phyloP scores from a whole-genome alignment of 305 asterid species.

The Stenogyne calaminthoides region DNA sequence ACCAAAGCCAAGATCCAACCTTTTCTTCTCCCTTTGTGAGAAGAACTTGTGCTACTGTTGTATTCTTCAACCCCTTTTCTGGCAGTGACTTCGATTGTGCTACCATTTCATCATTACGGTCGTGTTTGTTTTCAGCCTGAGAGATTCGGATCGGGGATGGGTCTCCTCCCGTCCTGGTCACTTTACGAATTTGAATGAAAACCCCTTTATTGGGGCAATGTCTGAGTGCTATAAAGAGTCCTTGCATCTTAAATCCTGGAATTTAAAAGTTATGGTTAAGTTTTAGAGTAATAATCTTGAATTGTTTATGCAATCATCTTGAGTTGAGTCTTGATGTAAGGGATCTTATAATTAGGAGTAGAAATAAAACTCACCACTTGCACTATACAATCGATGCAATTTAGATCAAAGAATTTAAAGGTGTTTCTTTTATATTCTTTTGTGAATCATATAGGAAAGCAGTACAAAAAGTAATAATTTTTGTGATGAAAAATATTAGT shows the following conservation, averaged over 20 bases:
- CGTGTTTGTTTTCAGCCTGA: too few relatives aligned
- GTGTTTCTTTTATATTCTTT: too few relatives aligned
- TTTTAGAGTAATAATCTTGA: neutral
- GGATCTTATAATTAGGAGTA: too few relatives aligned
- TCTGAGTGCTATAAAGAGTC: constrained; percentile 44
- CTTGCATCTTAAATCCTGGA: constrained; percentile 45
- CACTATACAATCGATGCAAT: too few relatives aligned
- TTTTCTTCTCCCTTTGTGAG: constrained; percentile 61
- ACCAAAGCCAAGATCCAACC: constrained; percentile 71
- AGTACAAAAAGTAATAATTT: too few relatives aligned
- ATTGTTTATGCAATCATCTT: neutral
- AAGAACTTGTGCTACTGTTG: constrained; percentile 63
- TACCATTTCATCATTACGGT: constrained; percentile 9
- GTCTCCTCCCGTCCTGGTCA: too few relatives aligned
- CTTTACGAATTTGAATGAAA: constrained; percentile 17
- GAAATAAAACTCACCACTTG: too few relatives aligned
- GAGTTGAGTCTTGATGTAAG: neutral
- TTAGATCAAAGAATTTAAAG: too few relatives aligned
- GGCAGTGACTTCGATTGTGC: constrained; percentile 32
- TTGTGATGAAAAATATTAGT: too few relatives aligned
- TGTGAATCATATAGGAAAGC: too few relatives aligned
- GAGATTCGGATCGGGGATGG: too few relatives aligned
- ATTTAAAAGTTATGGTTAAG: neutral
- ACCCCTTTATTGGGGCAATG: constrained; percentile 40
- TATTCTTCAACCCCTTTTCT: constrained; percentile 64